Evolutionary conservation across 2,329 filamentous ascomycete species (phyloP).

Genomic region (Microsporum canis): DNA sequence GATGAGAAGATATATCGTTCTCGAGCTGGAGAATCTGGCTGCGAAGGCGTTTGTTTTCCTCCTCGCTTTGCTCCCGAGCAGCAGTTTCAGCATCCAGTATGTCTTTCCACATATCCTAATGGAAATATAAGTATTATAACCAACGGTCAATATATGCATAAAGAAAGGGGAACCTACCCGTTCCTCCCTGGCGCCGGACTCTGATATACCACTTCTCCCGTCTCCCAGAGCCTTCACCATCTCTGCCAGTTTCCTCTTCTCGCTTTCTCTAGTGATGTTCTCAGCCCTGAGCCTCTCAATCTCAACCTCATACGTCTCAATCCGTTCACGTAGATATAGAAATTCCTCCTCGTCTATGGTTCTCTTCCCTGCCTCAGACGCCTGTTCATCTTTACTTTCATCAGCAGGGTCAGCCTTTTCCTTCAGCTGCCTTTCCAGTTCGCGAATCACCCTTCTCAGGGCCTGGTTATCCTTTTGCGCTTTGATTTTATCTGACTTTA

Average conservation of each 20-base stretch:
- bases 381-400: slow-evolving; percentile 35
- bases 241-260: slow-evolving; percentile 77
- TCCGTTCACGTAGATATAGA: slow-evolving; percentile 66
- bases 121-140: slow-evolving; percentile 1
- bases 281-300: slow-evolving; percentile 75
- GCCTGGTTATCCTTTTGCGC: slow-evolving; percentile 84
- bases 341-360: slow-evolving; percentile 72
- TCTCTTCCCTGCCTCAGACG: slow-evolving; percentile 22
- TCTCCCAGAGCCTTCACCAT: slow-evolving; percentile 58
- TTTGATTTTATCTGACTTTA: slow-evolving; percentile 80
- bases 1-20: slow-evolving; percentile 28
- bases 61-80: slow-evolving; percentile 77
- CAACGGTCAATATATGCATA: neutral
- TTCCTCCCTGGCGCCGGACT: slow-evolving; percentile 40
- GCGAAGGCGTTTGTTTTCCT: slow-evolving; percentile 71
- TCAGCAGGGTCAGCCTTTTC: slow-evolving; percentile 44
- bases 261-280: slow-evolving; percentile 64
- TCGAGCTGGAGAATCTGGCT: slow-evolving; percentile 69
- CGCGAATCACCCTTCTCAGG: slow-evolving; percentile 67
- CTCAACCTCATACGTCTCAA: slow-evolving; percentile 72
- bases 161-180: slow-evolving; percentile 26
- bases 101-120: slow-evolving; percentile 82
- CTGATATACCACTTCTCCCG: slow-evolving; percentile 35
- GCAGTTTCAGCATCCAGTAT: slow-evolving; percentile 84
- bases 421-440: slow-evolving; percentile 68